These are phyloP conservation scores for Ogataea ramenticola DNA, from an alignment of 805 yeast genomes.

Conservation along the genomic window DNA sequence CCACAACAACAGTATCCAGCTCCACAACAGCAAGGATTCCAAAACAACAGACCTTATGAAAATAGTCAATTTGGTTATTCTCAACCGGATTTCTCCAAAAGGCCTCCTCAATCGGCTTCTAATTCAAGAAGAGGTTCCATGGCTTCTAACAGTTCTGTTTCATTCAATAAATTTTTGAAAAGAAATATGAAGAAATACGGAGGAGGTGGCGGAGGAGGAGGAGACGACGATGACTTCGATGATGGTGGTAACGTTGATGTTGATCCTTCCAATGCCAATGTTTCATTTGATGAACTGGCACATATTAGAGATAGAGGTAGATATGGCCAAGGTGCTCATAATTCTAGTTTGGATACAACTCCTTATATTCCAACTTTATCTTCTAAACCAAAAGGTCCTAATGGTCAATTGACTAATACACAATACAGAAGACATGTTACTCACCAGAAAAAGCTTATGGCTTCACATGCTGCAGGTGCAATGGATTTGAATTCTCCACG, in stretches of 20 bases:
- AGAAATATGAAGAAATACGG: constrained; percentile 24
- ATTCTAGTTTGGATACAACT: constrained; percentile 42
- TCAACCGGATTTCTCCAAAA: constrained; percentile 4
- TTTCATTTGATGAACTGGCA: constrained; percentile 59
- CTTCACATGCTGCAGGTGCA: constrained; percentile 4
- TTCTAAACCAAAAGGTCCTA: constrained; percentile 21
- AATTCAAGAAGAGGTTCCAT: constrained; percentile 17
- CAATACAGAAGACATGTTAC: constrained; percentile 68
- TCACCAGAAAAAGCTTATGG: constrained; percentile 54
- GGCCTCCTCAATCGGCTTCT: constrained; percentile 7
- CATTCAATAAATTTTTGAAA: constrained; percentile 36
- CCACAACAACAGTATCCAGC: constrained; percentile 2
- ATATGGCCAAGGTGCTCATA: constrained; percentile 39
- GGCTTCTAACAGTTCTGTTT: constrained; percentile 20
- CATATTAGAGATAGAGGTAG: constrained; percentile 62
- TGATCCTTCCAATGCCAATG: constrained; percentile 25
- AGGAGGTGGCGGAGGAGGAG: constrained; percentile 19
- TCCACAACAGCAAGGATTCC: constrained; percentile 3
- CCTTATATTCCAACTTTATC: constrained; percentile 71
- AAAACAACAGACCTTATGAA: not conserved
- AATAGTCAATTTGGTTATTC: not conserved
- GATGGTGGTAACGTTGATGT: constrained; percentile 19
- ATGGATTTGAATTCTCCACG: constrained; percentile 18
- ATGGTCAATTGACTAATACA: constrained; percentile 36
- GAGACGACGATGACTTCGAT: constrained; percentile 17